Percentiles rank a stretch among this genome's conserved stretches.
Evolutionary conservation across 306 rosid species (phyloP).

Genomic region (Elaeagnus macrophylla): DNA sequence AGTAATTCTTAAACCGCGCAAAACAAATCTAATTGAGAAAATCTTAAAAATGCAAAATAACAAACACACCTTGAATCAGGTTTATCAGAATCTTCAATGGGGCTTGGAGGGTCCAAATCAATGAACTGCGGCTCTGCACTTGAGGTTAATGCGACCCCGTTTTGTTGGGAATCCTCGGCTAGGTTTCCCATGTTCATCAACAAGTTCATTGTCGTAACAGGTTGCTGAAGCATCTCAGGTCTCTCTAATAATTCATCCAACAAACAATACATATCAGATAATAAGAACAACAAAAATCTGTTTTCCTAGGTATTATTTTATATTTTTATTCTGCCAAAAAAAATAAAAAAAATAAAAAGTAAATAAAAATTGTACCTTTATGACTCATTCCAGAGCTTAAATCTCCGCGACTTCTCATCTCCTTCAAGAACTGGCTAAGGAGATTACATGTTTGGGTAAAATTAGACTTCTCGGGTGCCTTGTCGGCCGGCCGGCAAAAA

Average conservation of each 20-base stretch:
- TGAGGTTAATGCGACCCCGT: slow-evolving; percentile 7
- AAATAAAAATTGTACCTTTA: slow-evolving; percentile 31
- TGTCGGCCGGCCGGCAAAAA: slow-evolving; percentile 26
- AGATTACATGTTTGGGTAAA: slow-evolving; percentile 67
- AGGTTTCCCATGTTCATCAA: slow-evolving; percentile 33
- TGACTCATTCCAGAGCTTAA: slow-evolving; percentile 13
- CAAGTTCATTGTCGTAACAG: slow-evolving; percentile 33
- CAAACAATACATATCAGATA: too few species aligned
- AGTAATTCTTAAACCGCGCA: too few species aligned
- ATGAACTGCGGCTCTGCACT: slow-evolving; percentile 20
- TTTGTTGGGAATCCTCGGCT: slow-evolving; percentile 22
- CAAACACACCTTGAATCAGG: slow-evolving; percentile 36
- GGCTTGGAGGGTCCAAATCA: background rate
- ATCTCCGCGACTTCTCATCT: slow-evolving; percentile 43
- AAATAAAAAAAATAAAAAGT: slow-evolving; percentile 2
- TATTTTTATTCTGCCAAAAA: too few species aligned
- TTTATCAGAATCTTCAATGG: slow-evolving; percentile 33
- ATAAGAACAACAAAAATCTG: background rate
- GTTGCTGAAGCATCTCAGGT: slow-evolving; percentile 8
- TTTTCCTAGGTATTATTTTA: background rate
- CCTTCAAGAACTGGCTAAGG: slow-evolving; percentile 67
- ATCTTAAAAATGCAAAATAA: background rate
- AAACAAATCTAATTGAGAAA: background rate
- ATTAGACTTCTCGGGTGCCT: slow-evolving; percentile 48
- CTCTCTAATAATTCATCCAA: slow-evolving; percentile 6